Evolutionary conservation across 768 basidiomycete genomes (phyloP).

Genomic region (Rhodotorula taiwanensis): DNA sequence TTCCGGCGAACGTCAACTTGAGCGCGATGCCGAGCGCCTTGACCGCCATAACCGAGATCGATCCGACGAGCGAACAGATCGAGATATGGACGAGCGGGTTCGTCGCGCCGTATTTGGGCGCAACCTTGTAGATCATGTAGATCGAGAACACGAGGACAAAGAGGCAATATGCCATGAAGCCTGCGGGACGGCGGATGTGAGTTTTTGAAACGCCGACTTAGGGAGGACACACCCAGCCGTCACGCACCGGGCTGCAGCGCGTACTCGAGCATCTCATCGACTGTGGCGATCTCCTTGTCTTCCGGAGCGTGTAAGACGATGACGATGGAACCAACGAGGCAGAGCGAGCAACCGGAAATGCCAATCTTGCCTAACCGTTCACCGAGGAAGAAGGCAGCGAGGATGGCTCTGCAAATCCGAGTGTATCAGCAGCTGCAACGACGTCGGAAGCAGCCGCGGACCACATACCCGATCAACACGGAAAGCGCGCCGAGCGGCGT

Average conservation of each 20-base stretch:
- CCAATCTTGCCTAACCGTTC: conserved; percentile 94
- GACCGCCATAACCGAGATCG: conserved; percentile 96
- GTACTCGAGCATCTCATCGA: conserved; percentile 85
- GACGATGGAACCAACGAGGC: conserved; percentile 78
- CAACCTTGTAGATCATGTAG: conserved; percentile 78
- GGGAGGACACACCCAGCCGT: conserved; percentile 48
- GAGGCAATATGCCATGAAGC: conserved; percentile 84
- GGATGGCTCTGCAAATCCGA: conserved; percentile 63
- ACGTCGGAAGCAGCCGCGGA: conserved; percentile 1
- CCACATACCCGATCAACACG: conserved; percentile 82
- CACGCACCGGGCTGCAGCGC: conserved; percentile 96
- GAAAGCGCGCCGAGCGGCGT: conserved; percentile 94
- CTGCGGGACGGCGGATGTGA: conserved; percentile 49
- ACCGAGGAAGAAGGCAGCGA: conserved; percentile 84
- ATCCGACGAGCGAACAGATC: conserved; percentile 92
- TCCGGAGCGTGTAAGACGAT: conserved; percentile 95
- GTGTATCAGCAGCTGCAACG: neutral
- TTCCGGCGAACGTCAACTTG: conserved; percentile 84
- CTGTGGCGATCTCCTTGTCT: conserved; percentile 84
- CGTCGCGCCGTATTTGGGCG: conserved; percentile 74
- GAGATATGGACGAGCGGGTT: conserved; percentile 90
- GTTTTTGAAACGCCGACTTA: neutral
- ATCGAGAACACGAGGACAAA: conserved; percentile 72
- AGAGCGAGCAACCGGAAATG: conserved; percentile 73
- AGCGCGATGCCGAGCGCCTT: conserved; percentile 97